These are phyloP conservation scores for Didymella exigua DNA, from an alignment of 2,329 filamentous ascomycete genomes.

Conservation along the genomic window DNA sequence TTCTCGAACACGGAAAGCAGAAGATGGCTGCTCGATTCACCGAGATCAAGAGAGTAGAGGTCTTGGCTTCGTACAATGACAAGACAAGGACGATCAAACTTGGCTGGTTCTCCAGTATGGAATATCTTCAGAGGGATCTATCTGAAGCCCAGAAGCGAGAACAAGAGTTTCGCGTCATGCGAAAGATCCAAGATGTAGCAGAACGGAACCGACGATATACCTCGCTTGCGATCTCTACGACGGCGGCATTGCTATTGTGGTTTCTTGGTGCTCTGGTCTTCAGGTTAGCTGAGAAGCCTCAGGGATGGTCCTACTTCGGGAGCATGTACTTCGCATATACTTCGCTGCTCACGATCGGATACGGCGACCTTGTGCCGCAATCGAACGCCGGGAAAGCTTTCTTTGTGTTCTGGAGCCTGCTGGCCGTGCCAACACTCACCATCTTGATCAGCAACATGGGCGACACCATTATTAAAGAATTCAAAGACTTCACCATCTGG, in stretches of 20 bases:
- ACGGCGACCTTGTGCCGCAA: conserved; percentile 56
- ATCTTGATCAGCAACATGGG: conserved; percentile 62
- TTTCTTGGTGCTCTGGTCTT: conserved; percentile 59
- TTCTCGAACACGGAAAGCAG: conserved; percentile 57
- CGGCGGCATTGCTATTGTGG: conserved; percentile 51
- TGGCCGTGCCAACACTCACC: conserved; percentile 61
- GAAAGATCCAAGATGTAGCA: conserved; percentile 47
- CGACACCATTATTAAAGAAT: conserved; percentile 59
- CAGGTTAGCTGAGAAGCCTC: conserved; percentile 52
- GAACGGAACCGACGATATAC: conserved; percentile 47
- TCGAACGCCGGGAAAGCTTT: conserved; percentile 60
- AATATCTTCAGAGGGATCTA: conserved; percentile 50
- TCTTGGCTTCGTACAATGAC: conserved; percentile 48
- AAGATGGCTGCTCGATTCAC: conserved; percentile 58
- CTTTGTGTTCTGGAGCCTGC: conserved; percentile 62
- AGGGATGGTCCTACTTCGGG: conserved; percentile 59
- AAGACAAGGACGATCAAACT: conserved; percentile 52
- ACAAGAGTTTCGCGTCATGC: conserved; percentile 56
- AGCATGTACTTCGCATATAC: conserved; percentile 61
- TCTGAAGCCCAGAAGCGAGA: conserved; percentile 51
- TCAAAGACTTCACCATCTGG: conserved; percentile 62
- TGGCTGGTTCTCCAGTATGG: conserved; percentile 47
- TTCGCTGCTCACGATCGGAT: conserved; percentile 61
- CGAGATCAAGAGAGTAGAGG: conserved; percentile 55
- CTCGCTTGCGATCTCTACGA: conserved; percentile 48